phyloP scores from a whole-genome alignment of 345 rosid genomes.

The Salix viminalis region DNA sequence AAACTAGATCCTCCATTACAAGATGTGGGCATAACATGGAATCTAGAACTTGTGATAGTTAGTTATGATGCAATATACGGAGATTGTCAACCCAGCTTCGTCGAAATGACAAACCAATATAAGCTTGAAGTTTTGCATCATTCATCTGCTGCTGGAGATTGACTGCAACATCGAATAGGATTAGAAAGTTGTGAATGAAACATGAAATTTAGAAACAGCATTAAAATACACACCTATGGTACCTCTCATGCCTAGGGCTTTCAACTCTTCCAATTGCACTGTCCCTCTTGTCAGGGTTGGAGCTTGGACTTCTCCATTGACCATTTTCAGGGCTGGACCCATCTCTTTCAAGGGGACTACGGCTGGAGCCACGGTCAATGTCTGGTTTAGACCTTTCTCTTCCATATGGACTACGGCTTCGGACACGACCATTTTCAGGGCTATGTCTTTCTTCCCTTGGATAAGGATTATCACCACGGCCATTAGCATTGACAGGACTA shows the following conservation, averaged over 20 bases:
- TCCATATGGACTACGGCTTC: slow-evolving; percentile 35
- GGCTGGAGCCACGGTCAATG: slow-evolving; percentile 41
- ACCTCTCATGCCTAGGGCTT: slow-evolving; percentile 49
- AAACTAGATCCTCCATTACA: slow-evolving; percentile 4
- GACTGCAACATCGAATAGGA: slow-evolving; percentile 18
- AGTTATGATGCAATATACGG: background rate
- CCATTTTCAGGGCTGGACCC: slow-evolving; percentile 45
- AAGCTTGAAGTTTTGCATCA: slow-evolving; percentile 6
- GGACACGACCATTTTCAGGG: slow-evolving; percentile 31
- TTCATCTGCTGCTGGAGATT: slow-evolving; percentile 39
- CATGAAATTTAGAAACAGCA: background rate
- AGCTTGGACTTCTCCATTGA: slow-evolving; percentile 18
- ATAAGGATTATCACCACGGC: slow-evolving; percentile 33
- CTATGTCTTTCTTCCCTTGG: slow-evolving; percentile 35
- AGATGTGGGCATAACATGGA: background rate
- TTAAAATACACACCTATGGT: slow-evolving; percentile 30
- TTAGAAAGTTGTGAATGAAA: background rate
- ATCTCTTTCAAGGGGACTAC: slow-evolving; percentile 39
- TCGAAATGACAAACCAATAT: background rate
- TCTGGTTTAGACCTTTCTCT: slow-evolving; percentile 33
- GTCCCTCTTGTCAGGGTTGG: slow-evolving; percentile 19
- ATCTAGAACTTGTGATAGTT: background rate
- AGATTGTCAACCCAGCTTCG: background rate
- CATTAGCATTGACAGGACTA: slow-evolving; percentile 19
- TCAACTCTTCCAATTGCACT: slow-evolving; percentile 46